These are phyloP conservation scores for Spergularia azorica DNA, from an alignment of 179 eudicot genomes.

Conservation along the genomic window DNA sequence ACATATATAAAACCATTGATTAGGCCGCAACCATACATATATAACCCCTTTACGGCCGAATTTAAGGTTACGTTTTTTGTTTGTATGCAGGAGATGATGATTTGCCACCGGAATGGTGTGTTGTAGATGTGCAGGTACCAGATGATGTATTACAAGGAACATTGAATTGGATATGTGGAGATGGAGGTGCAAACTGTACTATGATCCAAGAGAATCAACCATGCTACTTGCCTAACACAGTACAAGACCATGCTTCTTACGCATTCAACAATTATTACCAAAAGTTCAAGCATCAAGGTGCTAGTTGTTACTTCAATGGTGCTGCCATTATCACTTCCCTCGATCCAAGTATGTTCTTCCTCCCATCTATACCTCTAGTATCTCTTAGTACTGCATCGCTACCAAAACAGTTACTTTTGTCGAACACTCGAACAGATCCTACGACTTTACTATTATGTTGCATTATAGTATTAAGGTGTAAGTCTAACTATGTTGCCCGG, in stretches of 20 bases:
- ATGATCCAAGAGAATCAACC: slow-evolving; percentile 45
- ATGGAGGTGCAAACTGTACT: slow-evolving; percentile 66
- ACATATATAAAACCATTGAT: not conserved
- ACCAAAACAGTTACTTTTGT: not conserved
- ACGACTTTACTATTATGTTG: too few relatives aligned
- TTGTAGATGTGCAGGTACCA: slow-evolving; percentile 70
- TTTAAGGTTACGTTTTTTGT: too few relatives aligned
- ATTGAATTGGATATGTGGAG: slow-evolving; percentile 64
- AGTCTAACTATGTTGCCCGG: too few relatives aligned
- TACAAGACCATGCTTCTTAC: slow-evolving; percentile 69
- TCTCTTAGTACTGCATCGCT: not conserved
- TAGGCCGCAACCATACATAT: not conserved
- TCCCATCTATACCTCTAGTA: not conserved
- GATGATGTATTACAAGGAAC: slow-evolving; percentile 49
- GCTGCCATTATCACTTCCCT: slow-evolving; percentile 61
- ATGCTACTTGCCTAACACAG: slow-evolving; percentile 62
- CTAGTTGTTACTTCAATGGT: slow-evolving; percentile 62
- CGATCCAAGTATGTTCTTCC: slow-evolving; percentile 59
- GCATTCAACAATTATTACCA: slow-evolving; percentile 82
- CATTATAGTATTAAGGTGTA: too few relatives aligned
- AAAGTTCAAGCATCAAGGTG: slow-evolving; percentile 68
- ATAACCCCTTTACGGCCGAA: not conserved
- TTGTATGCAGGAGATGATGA: slow-evolving; percentile 23
- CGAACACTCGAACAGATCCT: not conserved
- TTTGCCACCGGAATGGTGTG: slow-evolving; percentile 53